phyloP scores from a whole-genome alignment of 2,329 filamentous ascomycete species.

The Leptographium wingfieldii region DNA sequence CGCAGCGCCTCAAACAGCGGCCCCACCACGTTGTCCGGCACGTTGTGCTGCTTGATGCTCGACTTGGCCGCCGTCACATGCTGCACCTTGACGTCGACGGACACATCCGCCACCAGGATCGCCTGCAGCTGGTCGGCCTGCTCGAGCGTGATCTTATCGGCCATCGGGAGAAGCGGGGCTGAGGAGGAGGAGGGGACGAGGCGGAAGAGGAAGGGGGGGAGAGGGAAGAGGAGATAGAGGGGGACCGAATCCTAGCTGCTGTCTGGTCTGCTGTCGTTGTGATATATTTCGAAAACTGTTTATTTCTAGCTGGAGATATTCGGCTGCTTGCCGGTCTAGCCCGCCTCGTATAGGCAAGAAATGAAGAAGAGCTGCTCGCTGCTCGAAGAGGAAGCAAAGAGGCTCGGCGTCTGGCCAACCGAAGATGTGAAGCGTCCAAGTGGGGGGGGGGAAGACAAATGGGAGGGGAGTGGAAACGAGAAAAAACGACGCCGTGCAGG shows the following conservation, averaged over 20 bases:
- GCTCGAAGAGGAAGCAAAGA: too few relatives aligned
- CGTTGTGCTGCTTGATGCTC: constrained; percentile 83
- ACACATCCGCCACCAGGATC: constrained; percentile 35
- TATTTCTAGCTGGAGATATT: too few relatives aligned
- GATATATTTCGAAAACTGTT: too few relatives aligned
- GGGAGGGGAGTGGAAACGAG: background rate
- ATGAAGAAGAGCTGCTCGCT: too few relatives aligned
- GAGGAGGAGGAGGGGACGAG: background rate
- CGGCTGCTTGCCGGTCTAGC: too few relatives aligned
- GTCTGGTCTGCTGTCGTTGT: too few relatives aligned
- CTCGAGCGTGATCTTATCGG: constrained; percentile 22
- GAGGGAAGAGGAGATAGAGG: background rate
- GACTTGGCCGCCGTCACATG: constrained; percentile 67
- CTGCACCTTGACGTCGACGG: constrained; percentile 48
- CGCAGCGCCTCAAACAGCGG: constrained; percentile 74
- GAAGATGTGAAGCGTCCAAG: background rate
- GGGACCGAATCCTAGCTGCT: too few relatives aligned
- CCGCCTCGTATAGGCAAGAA: too few relatives aligned
- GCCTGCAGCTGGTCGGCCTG: constrained; percentile 28
- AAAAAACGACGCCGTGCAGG: background rate
- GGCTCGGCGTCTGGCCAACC: too few relatives aligned
- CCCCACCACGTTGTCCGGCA: constrained; percentile 60
- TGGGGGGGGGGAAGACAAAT: background rate
- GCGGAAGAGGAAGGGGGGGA: background rate
- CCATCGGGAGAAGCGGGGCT: constrained; percentile 17